Conservation (phyloP, 441 rosid genomes). For the Erysimum cheiri region DNA sequence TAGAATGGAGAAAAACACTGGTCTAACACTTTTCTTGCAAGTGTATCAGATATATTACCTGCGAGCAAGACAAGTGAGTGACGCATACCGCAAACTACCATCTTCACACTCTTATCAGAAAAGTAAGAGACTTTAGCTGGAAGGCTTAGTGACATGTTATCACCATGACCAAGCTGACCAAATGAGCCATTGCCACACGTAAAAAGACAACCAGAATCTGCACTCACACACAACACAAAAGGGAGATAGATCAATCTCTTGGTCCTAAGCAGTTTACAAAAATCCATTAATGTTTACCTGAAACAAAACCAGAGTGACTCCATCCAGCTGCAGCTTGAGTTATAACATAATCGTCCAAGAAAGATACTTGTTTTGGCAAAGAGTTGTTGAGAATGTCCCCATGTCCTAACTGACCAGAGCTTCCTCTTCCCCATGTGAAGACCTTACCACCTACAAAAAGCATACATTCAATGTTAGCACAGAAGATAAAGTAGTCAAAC, state of each 20-base stretch:
- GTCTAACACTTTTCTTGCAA: constrained; percentile 8
- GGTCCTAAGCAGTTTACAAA: constrained; percentile 14
- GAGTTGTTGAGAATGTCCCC: constrained; percentile 55
- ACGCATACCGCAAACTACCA: constrained; percentile 89
- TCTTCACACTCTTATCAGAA: constrained; percentile 53
- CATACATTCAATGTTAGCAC: neutral
- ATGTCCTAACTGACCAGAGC: constrained; percentile 88
- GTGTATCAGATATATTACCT: constrained; percentile 55
- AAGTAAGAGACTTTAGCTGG: constrained; percentile 69
- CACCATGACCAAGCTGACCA: constrained; percentile 95
- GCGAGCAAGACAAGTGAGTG: constrained; percentile 80
- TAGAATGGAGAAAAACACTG: neutral
- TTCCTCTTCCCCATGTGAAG: constrained; percentile 90
- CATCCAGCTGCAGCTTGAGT: constrained; percentile 84
- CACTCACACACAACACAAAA: constrained; percentile 18
- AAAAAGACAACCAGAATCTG: constrained; percentile 60
- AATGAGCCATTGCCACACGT: constrained; percentile 91
- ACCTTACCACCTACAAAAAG: constrained; percentile 63
- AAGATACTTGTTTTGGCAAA: constrained; percentile 54
- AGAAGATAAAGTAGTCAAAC: neutral
- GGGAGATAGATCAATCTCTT: neutral
- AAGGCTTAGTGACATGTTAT: constrained; percentile 52
- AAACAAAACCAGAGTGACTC: constrained; percentile 82
- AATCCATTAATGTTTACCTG: constrained; percentile 53
- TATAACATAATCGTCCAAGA: constrained; percentile 49